A percentile compares a stretch with the other conserved stretches of the same genome.
phyloP scores from a whole-genome alignment of 75 land plant species.

The Sequoiadendron giganteum region DNA sequence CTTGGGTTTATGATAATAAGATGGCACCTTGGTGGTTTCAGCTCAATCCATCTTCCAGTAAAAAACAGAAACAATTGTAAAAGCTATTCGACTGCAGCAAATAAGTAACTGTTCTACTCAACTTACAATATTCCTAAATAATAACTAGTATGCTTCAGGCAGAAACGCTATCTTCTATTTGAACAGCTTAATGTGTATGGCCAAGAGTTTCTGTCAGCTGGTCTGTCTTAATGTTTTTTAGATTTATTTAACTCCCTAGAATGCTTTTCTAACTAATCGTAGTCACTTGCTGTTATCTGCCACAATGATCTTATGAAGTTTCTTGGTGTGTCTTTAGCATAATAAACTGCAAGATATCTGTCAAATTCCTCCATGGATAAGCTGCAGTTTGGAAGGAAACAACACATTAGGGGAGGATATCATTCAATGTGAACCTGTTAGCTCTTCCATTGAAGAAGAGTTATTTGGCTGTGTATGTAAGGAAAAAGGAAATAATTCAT shows the following conservation, averaged over 20 bases:
- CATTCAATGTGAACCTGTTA: constrained; percentile 14
- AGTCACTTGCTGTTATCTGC: constrained; percentile 13
- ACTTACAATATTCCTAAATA: neutral
- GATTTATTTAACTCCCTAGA: no score
- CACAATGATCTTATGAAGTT: constrained; percentile 1
- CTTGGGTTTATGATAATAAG: neutral
- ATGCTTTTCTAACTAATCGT: no score
- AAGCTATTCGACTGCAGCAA: neutral
- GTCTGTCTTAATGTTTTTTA: no score
- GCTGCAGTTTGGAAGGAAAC: constrained; percentile 82
- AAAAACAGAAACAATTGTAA: no score
- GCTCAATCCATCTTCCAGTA: neutral
- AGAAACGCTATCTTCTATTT: constrained; percentile 4
- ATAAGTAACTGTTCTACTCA: neutral
- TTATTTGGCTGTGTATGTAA: neutral
- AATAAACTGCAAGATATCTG: constrained; percentile 58
- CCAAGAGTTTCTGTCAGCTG: constrained; percentile 13
- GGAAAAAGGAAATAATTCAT: neutral
- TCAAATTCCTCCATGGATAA: constrained; percentile 77
- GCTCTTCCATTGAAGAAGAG: constrained; percentile 15
- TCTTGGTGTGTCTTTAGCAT: constrained; percentile 38
- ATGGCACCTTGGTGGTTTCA: neutral
- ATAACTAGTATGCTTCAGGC: neutral
- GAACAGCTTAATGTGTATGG: neutral
- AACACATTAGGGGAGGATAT: constrained; percentile 8